Evolutionary conservation across 164 flowering plant genomes (phyloP), one percentile per base, ranked within the genome.

Genomic region (Vitis rotundifolia): DNA sequence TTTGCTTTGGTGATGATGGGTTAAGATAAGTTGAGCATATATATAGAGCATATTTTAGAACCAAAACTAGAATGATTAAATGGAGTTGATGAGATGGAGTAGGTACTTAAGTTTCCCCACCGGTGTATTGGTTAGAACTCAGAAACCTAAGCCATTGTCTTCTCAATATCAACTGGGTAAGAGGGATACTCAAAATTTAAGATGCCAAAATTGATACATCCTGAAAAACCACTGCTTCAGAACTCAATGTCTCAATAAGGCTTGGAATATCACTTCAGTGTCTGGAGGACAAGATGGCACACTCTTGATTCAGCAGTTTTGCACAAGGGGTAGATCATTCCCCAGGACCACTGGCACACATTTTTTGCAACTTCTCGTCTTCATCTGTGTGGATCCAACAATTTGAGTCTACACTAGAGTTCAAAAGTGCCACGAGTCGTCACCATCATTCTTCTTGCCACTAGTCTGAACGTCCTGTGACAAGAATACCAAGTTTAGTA

Each of bases 71-170:
- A 2, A 53, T 53, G 8, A 26, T 12, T 16, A 71, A 62, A 56
- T 78, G 83, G 82, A 82, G 78, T 71, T 68, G 88, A 80, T 78
- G 71, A 71, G 53, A 67, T 73, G 86, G 83, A 81, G 80, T 77
- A 63, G 85, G 77, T 77, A 51, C 31, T 62, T 51, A 63, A 14
- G 58, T 63, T 53, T 49, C 61, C 28, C 16, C 28, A 11, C n/a
- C 72, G 48, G 72, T 83, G 84, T 49, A 19, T 82, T 78, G 59
- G 82, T 77, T 80, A 31, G 75, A 73, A 60, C 48, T 58, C 47
- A 51, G 19, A 16, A 49, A 37, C 14, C 10, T 16, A 13, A 9
- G 13, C 7, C 44, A 37, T 37, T 5, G 44, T 37, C 44, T 37
- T 3, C 7, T 37, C 6, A 37, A 37, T 6, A 37, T 37, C 44